Base-by-base conservation (phyloP, 192 early-diverging fungal species). In the Oehlia diaphana region DNA sequence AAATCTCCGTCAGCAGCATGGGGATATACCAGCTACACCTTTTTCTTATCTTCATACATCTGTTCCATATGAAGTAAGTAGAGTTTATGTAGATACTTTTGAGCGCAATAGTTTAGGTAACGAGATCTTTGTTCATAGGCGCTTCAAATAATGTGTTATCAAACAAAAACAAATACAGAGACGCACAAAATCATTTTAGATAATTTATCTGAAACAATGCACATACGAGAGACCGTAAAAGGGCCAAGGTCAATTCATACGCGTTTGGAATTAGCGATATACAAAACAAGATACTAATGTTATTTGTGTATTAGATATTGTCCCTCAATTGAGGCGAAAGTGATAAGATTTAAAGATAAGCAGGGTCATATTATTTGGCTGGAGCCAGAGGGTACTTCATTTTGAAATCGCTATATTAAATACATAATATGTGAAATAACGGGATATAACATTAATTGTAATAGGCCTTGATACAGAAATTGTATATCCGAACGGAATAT, bases 401-500 rank as follows among this genome's bases (percentile, higher is more conserved):
- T n/a, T 77, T 65, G 7, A 28, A 9, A 62, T 3, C 9, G 13
- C 1, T 31, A 6, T 28, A 33, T 19, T 21, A 64, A 19, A 31
- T 67, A 39, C 37, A 37, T 37, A 37, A 37, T 37, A 37, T 37
- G 37, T 3, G 37, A 8, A 62, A 72, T 31, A 31, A 31, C 31
- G 31, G 31, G 31, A 31, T 31, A 31, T 31, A 31, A 31, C 31
- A 31, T 31, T 31, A 31, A n/a, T 75, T 19, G 14, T 16, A 23
- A 21, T 61, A 83, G 84, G 92, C 10, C 78, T 92, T 63, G 88
- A 92, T 39, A 90, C 90, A 21, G 84, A 94, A 86, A 82, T 90
- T 16, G 88, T 95, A 10, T 95, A 95, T 75, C 94, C 94, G 0
- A 95, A 95, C 64, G 94, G 94, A 12, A 93, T 95, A n/a, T 95